These are phyloP conservation scores for Trichosporon sp. DNA, from an alignment of 1,284 basidiomycete species.

Conservation along the genomic window DNA sequence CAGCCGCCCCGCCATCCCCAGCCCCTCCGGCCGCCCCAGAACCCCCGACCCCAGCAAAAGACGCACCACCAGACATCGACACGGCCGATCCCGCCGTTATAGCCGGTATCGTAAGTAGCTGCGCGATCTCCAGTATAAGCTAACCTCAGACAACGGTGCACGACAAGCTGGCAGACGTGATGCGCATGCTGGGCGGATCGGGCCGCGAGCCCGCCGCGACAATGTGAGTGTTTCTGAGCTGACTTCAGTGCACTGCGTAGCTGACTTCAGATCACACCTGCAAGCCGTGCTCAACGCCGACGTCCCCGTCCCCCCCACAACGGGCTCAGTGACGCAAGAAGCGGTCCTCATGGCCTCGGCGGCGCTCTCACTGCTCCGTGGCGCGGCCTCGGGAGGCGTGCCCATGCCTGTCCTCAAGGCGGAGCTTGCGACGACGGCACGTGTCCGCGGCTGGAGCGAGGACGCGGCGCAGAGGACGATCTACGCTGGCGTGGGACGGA, in stretches of 20 bases:
- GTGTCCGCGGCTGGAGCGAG: constrained; percentile 32
- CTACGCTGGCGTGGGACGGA: constrained; percentile 35
- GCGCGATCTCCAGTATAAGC: neutral
- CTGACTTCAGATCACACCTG: constrained; percentile 30
- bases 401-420: constrained; percentile 34
- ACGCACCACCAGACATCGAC: constrained; percentile 24
- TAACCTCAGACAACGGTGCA: constrained; percentile 35
- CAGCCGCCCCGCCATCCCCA: neutral
- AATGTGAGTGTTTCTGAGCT: constrained; percentile 24
- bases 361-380: constrained; percentile 30
- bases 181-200: constrained; percentile 28
- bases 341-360: constrained; percentile 37
- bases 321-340: constrained; percentile 30
- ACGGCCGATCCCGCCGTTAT: constrained; percentile 13
- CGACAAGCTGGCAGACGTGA: constrained; percentile 28
- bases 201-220: constrained; percentile 19
- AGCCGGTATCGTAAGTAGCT: constrained; percentile 33
- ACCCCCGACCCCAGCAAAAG: neutral
- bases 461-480: constrained; percentile 31
- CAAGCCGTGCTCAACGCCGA: constrained; percentile 28
- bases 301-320: constrained; percentile 26
- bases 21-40: neutral
- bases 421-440: constrained; percentile 24
- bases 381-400: constrained; percentile 4
- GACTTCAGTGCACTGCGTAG: no score